Percentiles rank a stretch among this genome's conserved stretches.
Evolutionary conservation across 2,329 filamentous ascomycete species (phyloP).

Genomic region (Pleomassaria siparia): DNA sequence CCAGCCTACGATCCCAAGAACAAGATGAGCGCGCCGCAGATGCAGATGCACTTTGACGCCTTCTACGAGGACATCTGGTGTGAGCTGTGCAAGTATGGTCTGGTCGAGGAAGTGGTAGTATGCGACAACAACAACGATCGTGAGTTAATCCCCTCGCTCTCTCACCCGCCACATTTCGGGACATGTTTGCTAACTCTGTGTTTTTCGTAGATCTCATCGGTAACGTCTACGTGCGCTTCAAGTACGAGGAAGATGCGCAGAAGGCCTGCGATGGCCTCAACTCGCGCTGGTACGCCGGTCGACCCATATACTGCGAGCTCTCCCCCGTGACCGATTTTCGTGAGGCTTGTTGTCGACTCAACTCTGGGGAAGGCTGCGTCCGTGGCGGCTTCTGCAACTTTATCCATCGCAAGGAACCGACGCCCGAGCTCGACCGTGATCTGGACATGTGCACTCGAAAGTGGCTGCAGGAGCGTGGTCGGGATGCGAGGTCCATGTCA

Average conservation of each 20-base stretch:
- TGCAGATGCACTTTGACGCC: conserved; percentile 99
- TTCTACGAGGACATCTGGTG: conserved; percentile 99
- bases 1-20: conserved; percentile 94
- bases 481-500: conserved; percentile 78
- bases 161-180: conserved; percentile 2
- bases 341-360: conserved; percentile 94
- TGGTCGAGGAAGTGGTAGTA: conserved; percentile 95
- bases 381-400: conserved; percentile 99
- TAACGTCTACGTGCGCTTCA: conserved; percentile 99
- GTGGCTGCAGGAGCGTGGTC: conserved; percentile 83
- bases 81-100: conserved; percentile 98
- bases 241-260: conserved; percentile 97
- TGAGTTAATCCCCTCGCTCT: conserved; percentile 47
- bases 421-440: conserved; percentile 83
- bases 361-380: conserved; percentile 92
- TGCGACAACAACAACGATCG: conserved; percentile 99
- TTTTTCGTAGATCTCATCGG: conserved; percentile 78
- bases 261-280: conserved; percentile 93
- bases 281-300: conserved; percentile 91
- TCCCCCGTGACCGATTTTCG: conserved; percentile 97
- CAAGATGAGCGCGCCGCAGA: conserved; percentile 93
- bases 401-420: conserved; percentile 96
- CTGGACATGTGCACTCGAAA: conserved; percentile 90
- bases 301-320: conserved; percentile 97
- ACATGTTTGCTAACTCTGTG: conserved; percentile 6